Base-by-base conservation (phyloP, 2,329 filamentous ascomycete genomes). In the Aureobasidium mangrovei region DNA sequence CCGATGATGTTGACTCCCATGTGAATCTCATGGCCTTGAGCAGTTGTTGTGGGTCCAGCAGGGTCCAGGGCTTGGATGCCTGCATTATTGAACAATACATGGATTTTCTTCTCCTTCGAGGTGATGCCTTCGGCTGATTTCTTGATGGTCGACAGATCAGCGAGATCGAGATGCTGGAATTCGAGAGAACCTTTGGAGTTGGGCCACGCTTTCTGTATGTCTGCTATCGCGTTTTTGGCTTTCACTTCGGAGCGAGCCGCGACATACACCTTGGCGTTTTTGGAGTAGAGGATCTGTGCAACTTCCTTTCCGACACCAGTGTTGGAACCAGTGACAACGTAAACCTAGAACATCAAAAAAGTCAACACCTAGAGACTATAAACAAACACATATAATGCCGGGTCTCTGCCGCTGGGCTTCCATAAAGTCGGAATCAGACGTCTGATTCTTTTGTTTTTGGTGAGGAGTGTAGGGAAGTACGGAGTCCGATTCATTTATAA, bases 201-300 rank as follows among this genome's bases (percentile, higher is more conserved):
- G 1, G 73, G 70, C 29, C 60, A 46, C 3, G 63, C 58, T 29
- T 64, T 54, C 55, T 71, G 65, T 59, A 81, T 74, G 4, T 64
- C 57, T 4, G 66, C 63, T 43, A 82, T 76, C 39, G 76, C 76
- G 0, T 62, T 57, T 2, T 65, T 63, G 8, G 69, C 76, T 58
- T 76, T 77, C 18, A 70, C 63, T 40, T 69, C 61, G 4, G 66
- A 73, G 32, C 79, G 76, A 3, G 72, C 72, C 4, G 77, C 77
- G 32, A 80, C 63, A 63, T 81, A 82, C n/a, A 83, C 74, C 2
- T 68, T 78, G 31, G 70, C 78, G 54, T 79, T 77, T 35, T 71
- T 72, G n/a, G 67, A 64, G 64, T 82, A 83, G 8, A 83, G 70
- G 4, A 82, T 72, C 39, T 72, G 72, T 29, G 69, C 69, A 24